Evolutionary conservation across 2,329 filamentous ascomycete genomes (phyloP), one percentile per base, ranked within the genome.

Genomic region (Paecilomyces fulvus): DNA sequence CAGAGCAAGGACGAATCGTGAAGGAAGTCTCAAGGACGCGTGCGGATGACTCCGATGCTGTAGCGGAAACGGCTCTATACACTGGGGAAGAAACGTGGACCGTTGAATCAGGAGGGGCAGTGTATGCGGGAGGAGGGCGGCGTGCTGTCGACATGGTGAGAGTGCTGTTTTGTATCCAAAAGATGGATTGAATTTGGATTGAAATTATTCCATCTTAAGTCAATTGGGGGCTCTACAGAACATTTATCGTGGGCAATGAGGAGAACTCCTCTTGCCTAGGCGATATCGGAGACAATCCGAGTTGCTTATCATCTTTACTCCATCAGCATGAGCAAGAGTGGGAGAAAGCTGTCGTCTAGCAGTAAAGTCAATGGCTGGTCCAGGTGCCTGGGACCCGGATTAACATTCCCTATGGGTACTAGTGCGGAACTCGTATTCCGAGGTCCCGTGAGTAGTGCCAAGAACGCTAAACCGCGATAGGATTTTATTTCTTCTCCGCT

Each of bases 1-100:
- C 90, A 1, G 86, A 89, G 31, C 89, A 84, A 30, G 90, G 88
- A 0, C 88, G 86, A 28, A 94, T 76, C 1, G 80, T 81, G 61
- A 88, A 87, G 6, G 81, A 70, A 12, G 71, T 69, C 49, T 70
- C 66, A 5, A 67, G 60, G 2, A 60, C 59, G 8, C 73, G 69
- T 4, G 65, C 66, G 23, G 63, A 60, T 7, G 64, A 55, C 7
- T 63, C 61, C 8, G 63, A 64, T 14, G 72, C 71, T 0, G 71
- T 70, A 49, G 66, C 62, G 3, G 73, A 73, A 53, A 75, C 70
- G n/a, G 64, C 63, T 20, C 65, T 64, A 59, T 75, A 75, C 17
- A 74, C 54, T 28, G 64, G 61, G 3, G 69, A 70, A 12, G 68
- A 70, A 21, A 67, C 72, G 58, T 73, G 65, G 50, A 75, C 63